Evolutionary conservation across 352 stramenopile species (phyloP), one percentile per base, ranked within the genome.

Genomic region (Phytopythium boreale): DNA sequence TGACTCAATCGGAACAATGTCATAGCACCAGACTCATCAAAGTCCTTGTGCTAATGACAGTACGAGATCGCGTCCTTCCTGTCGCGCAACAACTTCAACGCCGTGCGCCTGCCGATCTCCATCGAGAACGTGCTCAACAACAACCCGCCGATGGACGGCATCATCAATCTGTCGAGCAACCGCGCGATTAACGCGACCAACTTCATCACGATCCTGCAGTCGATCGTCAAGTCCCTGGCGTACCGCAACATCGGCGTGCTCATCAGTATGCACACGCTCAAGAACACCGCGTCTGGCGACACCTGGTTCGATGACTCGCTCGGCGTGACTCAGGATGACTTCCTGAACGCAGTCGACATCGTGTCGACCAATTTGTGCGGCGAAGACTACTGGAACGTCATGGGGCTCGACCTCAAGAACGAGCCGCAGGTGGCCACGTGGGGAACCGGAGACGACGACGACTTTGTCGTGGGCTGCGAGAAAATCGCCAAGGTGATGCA

Each of bases 61-160:
- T 92, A 90, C 66, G 80, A 92, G 41, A 82, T 94, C 39, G 86
- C 84, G 5, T 72, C 80, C 19, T 94, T 94, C 68, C 62, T 93
- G 47, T 67, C 76, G n/a, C 69, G 80, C 59, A 86, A 94, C 75
- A 92, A 92, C n/a, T 94, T 94, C 44, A 94, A 94, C 37, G 81
- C 79, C 22, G 82, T 94, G 24, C 76, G 86, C 3, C 49, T 94
- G 2, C 83, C 86, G 2, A 39, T 94, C 19, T 91, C 75, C 12
- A 61, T 92, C 10, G 78, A 92, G 50, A 89, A 89, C 62, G 64
- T 94, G 5, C 58, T 90, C 5, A 76, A 82, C 39, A 90, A 94
- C 72, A 89, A 66, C 36, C 59, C 77, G 15, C 86, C 86, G 0
- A 70, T 76, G 24, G 74, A 77, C 7, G 79, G 72, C 5, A 66